Evolutionary conservation across 768 basidiomycete species (phyloP).

Genomic region (Clitopilus hobsonii): DNA sequence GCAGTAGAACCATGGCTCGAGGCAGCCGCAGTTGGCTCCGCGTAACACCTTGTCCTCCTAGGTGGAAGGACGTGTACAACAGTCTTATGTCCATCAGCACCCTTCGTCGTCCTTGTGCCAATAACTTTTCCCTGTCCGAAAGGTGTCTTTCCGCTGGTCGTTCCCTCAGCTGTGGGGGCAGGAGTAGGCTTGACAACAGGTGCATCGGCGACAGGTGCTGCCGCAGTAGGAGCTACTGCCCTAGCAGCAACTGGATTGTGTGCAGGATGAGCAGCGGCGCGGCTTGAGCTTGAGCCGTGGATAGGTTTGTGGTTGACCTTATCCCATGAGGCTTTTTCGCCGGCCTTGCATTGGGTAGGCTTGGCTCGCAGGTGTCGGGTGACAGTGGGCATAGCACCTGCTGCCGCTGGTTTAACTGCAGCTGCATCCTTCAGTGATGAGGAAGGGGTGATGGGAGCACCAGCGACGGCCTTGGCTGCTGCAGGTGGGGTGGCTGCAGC

Average conservation of each 20-base stretch:
- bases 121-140: neutral
- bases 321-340: slow-evolving; percentile 1
- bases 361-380: neutral
- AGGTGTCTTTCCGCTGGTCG: neutral
- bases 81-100: neutral
- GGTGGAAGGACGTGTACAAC: neutral
- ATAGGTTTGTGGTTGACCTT: neutral
- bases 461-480: slow-evolving; percentile 11
- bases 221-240: slow-evolving; percentile 6
- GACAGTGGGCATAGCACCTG: slow-evolving; percentile 1
- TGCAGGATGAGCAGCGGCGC: neutral
- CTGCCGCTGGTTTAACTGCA: slow-evolving; percentile 4
- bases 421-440: neutral
- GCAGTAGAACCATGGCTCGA: neutral
- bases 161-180: slow-evolving; percentile 3
- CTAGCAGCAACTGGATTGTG: slow-evolving; percentile 7
- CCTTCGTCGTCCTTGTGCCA: neutral
- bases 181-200: slow-evolving; percentile 11
- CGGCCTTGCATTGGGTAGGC: slow-evolving; percentile 6
- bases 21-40: neutral
- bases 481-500: neutral
- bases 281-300: neutral
- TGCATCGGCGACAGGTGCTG: neutral
- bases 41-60: neutral
- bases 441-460: slow-evolving; percentile 15